Conservation (phyloP, 2,329 filamentous ascomycete species). For the Clonostachys rhizophaga region DNA sequence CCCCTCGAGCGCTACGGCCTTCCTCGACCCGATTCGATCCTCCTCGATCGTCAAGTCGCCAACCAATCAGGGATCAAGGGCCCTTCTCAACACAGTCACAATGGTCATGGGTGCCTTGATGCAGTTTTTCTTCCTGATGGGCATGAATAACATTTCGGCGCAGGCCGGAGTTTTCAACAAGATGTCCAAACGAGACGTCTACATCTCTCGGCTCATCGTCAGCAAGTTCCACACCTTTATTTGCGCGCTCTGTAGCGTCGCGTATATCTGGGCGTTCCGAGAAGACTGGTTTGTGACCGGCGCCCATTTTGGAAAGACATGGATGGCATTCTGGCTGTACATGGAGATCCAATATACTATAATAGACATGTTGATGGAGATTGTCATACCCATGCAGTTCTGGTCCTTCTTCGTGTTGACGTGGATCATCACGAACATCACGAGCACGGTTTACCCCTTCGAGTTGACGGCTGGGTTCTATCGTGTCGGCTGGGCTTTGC, state of each 20-base stretch:
- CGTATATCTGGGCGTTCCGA: constrained; percentile 37
- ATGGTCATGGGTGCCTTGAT: constrained; percentile 27
- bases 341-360: constrained; percentile 36
- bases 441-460: constrained; percentile 27
- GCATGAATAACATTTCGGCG: no score
- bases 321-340: constrained; percentile 28
- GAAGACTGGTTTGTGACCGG: constrained; percentile 31
- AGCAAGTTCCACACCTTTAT: constrained; percentile 23
- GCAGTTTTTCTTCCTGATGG: constrained; percentile 13
- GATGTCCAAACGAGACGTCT: constrained; percentile 13
- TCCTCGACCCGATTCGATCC: constrained; percentile 23
- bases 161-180: no score
- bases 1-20: constrained; percentile 15
- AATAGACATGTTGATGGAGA: constrained; percentile 23
- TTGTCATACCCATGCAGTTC: constrained; percentile 21
- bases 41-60: constrained; percentile 18
- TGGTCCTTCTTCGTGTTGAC: constrained; percentile 36
- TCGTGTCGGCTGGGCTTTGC: constrained; percentile 26
- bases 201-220: constrained; percentile 14
- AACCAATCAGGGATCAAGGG: constrained; percentile 22
- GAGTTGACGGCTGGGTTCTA: constrained; percentile 32
- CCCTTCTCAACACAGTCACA: constrained; percentile 30
- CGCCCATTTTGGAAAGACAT: constrained; percentile 13
- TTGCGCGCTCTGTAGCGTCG: constrained; percentile 27
- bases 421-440: constrained; percentile 33